Conservation (phyloP, 1,139 yeast species). For the Petasospora rhodanensis region DNA sequence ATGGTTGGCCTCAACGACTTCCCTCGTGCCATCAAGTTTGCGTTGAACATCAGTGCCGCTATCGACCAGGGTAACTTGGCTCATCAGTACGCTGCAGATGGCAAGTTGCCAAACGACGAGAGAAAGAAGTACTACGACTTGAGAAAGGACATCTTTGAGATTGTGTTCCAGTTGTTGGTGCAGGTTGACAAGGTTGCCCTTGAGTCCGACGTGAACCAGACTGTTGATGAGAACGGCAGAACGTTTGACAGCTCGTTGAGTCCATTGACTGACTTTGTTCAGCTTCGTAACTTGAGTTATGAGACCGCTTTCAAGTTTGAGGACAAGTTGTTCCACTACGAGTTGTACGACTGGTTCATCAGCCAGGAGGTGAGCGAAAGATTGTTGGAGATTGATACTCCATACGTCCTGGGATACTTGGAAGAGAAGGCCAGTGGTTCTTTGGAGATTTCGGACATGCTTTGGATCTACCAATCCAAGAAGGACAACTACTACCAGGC, state of each 20-base stretch:
- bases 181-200: slow-evolving; percentile 68
- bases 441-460: slow-evolving; percentile 69
- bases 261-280: slow-evolving; percentile 40
- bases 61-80: slow-evolving; percentile 59
- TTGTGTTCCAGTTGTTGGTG: slow-evolving; percentile 70
- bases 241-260: slow-evolving; percentile 9
- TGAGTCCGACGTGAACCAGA: slow-evolving; percentile 23
- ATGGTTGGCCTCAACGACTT: slow-evolving; percentile 75
- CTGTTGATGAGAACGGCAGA: slow-evolving; percentile 12
- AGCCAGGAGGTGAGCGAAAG: slow-evolving; percentile 73
- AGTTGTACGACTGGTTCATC: slow-evolving; percentile 90
- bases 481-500: slow-evolving; percentile 77
- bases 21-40: slow-evolving; percentile 82
- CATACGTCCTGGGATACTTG: slow-evolving; percentile 72
- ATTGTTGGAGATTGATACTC: slow-evolving; percentile 74
- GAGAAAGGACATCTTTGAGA: slow-evolving; percentile 59
- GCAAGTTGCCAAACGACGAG: slow-evolving; percentile 43
- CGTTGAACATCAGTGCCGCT: slow-evolving; percentile 70
- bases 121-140: slow-evolving; percentile 39
- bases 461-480: slow-evolving; percentile 88
- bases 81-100: slow-evolving; percentile 48
- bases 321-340: slow-evolving; percentile 84
- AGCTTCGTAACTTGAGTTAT: slow-evolving; percentile 68
- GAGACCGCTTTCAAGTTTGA: slow-evolving; percentile 66
- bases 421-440: slow-evolving; percentile 67